A percentile compares a stretch with the other conserved stretches of the same genome.
phyloP scores from a whole-genome alignment of 805 yeast genomes.

The Saccharomycopsis fibuligera region DNA sequence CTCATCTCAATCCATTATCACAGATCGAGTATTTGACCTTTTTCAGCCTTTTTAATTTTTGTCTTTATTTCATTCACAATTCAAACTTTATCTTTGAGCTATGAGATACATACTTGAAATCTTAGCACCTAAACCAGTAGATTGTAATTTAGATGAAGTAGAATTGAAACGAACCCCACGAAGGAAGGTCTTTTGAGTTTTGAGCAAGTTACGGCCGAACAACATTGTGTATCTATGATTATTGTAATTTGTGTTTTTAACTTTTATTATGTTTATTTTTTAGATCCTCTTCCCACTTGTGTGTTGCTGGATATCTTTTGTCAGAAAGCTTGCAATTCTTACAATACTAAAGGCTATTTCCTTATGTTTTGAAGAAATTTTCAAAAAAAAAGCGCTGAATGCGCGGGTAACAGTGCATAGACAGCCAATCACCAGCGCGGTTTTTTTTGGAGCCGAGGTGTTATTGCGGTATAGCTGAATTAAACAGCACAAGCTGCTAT shows the following conservation, averaged over 20 bases:
- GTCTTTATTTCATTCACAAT: too few species aligned
- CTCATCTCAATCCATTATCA: too few species aligned
- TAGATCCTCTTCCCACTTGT: too few species aligned
- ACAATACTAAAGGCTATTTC: not conserved
- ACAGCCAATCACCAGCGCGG: too few species aligned
- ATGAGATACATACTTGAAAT: not conserved
- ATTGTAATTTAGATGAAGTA: constrained; percentile 32
- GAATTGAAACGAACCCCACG: constrained; percentile 30
- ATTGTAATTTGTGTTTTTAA: too few species aligned
- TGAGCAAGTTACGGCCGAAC: constrained; percentile 4
- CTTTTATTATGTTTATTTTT: too few species aligned
- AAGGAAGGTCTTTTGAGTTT: constrained; percentile 12
- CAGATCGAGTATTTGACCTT: too few species aligned
- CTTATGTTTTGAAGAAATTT: not conserved
- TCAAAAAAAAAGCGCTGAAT: not conserved
- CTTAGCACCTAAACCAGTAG: constrained; percentile 32
- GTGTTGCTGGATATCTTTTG: not conserved
- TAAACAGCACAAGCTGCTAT: too few species aligned
- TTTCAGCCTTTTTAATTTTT: too few species aligned
- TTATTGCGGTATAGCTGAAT: too few species aligned
- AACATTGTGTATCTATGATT: not conserved
- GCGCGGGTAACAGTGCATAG: not conserved
- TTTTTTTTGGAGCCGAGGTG: too few species aligned
- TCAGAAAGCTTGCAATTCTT: not conserved
- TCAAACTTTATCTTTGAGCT: constrained; percentile 35